Evolutionary conservation across 192 early-diverging fungal species (phyloP).

Genomic region (Backusella parvicylindrica): DNA sequence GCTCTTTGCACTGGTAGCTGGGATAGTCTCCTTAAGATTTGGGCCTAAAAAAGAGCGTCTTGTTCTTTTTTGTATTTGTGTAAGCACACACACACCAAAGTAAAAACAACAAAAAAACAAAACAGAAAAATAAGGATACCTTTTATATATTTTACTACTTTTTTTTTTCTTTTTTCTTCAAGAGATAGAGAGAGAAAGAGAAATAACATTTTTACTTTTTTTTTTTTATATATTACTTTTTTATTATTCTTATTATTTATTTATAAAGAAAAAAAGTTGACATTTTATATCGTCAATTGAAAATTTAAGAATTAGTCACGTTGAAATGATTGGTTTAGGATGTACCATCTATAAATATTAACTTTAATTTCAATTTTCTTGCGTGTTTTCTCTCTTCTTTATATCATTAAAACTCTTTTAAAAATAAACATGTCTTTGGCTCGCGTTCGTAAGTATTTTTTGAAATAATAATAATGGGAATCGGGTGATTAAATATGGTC

Average conservation of each 20-base stretch:
- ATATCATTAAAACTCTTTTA: neutral
- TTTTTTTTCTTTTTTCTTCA: neutral
- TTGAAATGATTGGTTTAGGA: neutral
- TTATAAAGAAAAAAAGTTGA: neutral
- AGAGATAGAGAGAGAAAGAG: neutral
- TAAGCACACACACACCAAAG: too few relatives aligned
- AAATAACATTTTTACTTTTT: neutral
- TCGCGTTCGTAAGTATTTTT: slow-evolving; percentile 17
- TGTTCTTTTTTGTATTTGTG: too few relatives aligned
- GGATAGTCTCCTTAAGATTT: slow-evolving; percentile 94
- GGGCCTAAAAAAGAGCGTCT: neutral
- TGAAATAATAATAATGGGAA: neutral
- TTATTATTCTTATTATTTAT: neutral
- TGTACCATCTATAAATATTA: neutral
- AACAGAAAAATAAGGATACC: neutral
- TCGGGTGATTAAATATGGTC: neutral
- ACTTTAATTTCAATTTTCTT: neutral
- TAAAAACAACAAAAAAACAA: neutral
- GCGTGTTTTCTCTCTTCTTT: neutral
- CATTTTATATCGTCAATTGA: neutral
- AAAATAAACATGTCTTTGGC: slow-evolving; percentile 3
- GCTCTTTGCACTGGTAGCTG: slow-evolving; percentile 96
- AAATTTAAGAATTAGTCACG: neutral
- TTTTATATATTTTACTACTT: neutral
- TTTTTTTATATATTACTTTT: too few relatives aligned